These are phyloP conservation scores for Phytophthora chlamydospora DNA, from an alignment of 352 stramenopile genomes.

Conservation along the genomic window DNA sequence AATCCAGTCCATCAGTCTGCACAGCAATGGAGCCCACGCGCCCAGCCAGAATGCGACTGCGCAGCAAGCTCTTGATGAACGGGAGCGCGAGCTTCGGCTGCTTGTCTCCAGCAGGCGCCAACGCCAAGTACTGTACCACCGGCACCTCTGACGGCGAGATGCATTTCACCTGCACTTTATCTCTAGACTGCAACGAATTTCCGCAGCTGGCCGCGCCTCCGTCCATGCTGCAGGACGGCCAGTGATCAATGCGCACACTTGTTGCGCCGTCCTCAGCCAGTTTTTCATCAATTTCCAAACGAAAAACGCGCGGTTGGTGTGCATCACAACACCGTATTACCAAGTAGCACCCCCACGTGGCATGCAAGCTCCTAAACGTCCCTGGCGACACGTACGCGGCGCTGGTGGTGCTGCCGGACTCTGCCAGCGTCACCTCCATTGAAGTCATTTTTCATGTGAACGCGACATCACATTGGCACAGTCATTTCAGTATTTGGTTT, in stretches of 20 bases:
- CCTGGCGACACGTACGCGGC: conserved; percentile 35
- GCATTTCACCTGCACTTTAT: conserved; percentile 24
- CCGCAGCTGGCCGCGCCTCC: background rate
- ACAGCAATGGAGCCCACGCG: conserved; percentile 40
- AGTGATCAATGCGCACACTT: conserved; percentile 56
- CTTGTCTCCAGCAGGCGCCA: conserved; percentile 41
- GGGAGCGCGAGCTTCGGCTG: conserved; percentile 49
- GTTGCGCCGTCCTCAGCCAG: conserved; percentile 5
- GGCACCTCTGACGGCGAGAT: conserved; percentile 36
- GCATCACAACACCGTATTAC: conserved; percentile 18
- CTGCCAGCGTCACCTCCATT: conserved; percentile 27
- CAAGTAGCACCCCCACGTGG: conserved; percentile 39
- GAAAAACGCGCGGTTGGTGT: conserved; percentile 41
- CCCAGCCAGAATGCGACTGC: conserved; percentile 41
- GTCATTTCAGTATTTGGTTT: conserved; percentile 2
- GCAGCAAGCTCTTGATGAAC: conserved; percentile 65
- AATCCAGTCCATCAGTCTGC: conserved; percentile 57
- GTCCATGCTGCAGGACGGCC: conserved; percentile 29
- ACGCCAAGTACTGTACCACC: conserved; percentile 58
- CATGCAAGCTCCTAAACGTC: conserved; percentile 28
- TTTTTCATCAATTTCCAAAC: conserved; percentile 49
- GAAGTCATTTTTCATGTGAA: too few relatives aligned
- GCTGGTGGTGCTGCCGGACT: conserved; percentile 31
- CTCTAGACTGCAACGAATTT: background rate
- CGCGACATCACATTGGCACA: too few relatives aligned